A percentile compares a stretch with the other conserved stretches of the same genome.
phyloP scores from a whole-genome alignment of 371 early-diverging fungal species.

The Mortierella sp. region DNA sequence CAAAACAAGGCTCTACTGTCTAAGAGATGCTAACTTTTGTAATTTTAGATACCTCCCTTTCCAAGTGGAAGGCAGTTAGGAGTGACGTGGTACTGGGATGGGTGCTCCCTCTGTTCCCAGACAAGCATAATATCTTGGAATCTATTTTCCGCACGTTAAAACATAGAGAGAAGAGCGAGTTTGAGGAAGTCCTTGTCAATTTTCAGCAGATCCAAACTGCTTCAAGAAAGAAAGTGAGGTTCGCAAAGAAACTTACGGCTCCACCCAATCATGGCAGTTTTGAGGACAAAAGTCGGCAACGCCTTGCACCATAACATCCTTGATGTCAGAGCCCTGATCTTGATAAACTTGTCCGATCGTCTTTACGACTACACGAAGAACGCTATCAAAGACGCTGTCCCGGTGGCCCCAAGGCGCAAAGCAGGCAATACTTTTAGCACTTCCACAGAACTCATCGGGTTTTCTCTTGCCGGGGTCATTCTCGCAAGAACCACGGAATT shows the following conservation, averaged over 20 bases:
- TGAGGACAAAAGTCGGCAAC: slow-evolving; percentile 28
- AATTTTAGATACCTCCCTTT: slow-evolving; percentile 34
- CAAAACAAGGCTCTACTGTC: neutral
- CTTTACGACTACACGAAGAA: slow-evolving; percentile 20
- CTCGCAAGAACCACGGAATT: slow-evolving; percentile 30
- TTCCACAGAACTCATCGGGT: slow-evolving; percentile 44
- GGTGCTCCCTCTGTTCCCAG: slow-evolving; percentile 50
- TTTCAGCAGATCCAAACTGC: too few species aligned
- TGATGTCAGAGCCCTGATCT: slow-evolving; percentile 1
- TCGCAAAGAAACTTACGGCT: slow-evolving; percentile 27
- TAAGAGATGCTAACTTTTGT: too few species aligned
- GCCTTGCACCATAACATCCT: slow-evolving; percentile 23
- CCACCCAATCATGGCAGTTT: slow-evolving; percentile 41
- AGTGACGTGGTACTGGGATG: slow-evolving; percentile 19
- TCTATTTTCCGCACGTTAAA: slow-evolving; percentile 1
- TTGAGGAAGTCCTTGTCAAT: too few species aligned
- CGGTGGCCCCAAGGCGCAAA: slow-evolving; percentile 38
- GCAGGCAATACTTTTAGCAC: slow-evolving; percentile 48
- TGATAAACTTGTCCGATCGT: slow-evolving; percentile 4
- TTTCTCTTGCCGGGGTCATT: slow-evolving; percentile 10
- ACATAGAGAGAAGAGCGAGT: neutral
- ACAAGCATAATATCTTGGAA: slow-evolving; percentile 46
- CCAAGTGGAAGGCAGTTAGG: slow-evolving; percentile 45
- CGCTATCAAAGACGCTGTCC: slow-evolving; percentile 28
- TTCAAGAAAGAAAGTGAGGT: neutral